A percentile compares a stretch with the other conserved stretches of the same genome.
Evolutionary conservation across 805 yeast species (phyloP).

Genomic region (Pichia nakasei): DNA sequence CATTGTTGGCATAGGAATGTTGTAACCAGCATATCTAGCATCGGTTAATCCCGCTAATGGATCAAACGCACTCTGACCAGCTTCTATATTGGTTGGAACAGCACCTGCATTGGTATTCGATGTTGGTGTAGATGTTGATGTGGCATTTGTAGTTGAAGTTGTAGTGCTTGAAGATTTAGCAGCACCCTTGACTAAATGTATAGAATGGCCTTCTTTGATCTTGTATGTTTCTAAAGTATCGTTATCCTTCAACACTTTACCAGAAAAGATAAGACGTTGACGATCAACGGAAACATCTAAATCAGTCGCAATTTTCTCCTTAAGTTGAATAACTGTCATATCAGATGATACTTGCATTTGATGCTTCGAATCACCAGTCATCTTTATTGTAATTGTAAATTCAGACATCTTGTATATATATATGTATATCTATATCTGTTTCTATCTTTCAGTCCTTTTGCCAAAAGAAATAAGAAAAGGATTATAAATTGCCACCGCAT

Average conservation of each 20-base stretch:
- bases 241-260: conserved; percentile 81
- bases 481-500: too few species aligned
- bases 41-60: conserved; percentile 90
- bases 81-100: conserved; percentile 71
- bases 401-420: conserved; percentile 10
- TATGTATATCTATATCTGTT: too few species aligned
- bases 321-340: conserved; percentile 58
- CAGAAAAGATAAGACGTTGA: conserved; percentile 88
- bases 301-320: conserved; percentile 50
- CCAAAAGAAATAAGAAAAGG: too few species aligned
- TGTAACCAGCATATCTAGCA: conserved; percentile 89
- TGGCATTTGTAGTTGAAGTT: conserved; percentile 10
- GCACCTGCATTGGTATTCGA: conserved; percentile 12
- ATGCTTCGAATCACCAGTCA: conserved; percentile 74
- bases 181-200: conserved; percentile 85
- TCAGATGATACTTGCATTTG: conserved; percentile 47
- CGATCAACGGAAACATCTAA: conserved; percentile 65
- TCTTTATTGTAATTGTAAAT: conserved; percentile 15
- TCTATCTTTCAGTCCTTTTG: too few species aligned
- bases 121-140: conserved; percentile 11
- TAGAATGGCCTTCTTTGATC: conserved; percentile 75
- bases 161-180: conserved; percentile 20
- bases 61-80: conserved; percentile 85
- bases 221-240: conserved; percentile 71
- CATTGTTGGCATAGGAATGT: conserved; percentile 77